Evolutionary conservation across 768 basidiomycete genomes (phyloP).

Genomic region (Suillus placidus): DNA sequence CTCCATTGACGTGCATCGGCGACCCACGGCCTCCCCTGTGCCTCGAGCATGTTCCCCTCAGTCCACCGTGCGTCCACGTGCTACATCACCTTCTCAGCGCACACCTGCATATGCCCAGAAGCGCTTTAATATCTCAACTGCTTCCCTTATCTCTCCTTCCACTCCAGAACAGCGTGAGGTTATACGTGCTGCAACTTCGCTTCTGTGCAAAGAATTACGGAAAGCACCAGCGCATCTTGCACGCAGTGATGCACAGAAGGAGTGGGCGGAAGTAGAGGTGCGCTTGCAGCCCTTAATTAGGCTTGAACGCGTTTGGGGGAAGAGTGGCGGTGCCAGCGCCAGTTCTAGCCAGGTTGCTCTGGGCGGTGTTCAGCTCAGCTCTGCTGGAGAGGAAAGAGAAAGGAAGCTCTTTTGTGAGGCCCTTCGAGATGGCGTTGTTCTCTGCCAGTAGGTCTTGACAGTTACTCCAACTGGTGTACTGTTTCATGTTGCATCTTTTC

Average conservation of each 20-base stretch:
- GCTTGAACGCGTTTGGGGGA: constrained; percentile 78
- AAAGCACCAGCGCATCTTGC: constrained; percentile 61
- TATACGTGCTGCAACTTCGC: constrained; percentile 63
- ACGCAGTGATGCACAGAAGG: constrained; percentile 52
- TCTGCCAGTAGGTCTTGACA: constrained; percentile 77
- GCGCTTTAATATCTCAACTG: constrained; percentile 60
- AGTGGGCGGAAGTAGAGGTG: constrained; percentile 79
- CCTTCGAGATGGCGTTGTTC: constrained; percentile 79
- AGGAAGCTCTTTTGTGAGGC: constrained; percentile 73
- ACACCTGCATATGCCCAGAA: constrained; percentile 49
- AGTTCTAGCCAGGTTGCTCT: constrained; percentile 44
- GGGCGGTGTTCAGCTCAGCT: constrained; percentile 37
- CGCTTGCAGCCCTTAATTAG: constrained; percentile 61
- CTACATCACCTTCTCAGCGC: constrained; percentile 49
- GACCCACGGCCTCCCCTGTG: constrained; percentile 30
- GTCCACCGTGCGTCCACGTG: constrained; percentile 46
- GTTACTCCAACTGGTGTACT: constrained; percentile 12
- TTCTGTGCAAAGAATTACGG: constrained; percentile 68
- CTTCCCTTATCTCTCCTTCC: constrained; percentile 50
- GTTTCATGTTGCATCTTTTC: constrained; percentile 11
- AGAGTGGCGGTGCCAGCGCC: constrained; percentile 51
- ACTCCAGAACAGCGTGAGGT: constrained; percentile 66
- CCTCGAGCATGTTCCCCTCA: constrained; percentile 47
- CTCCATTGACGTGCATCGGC: constrained; percentile 30
- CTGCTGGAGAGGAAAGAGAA: constrained; percentile 75